Conservation (phyloP, 352 stramenopile species). For the Phytopythium aichiense region DNA sequence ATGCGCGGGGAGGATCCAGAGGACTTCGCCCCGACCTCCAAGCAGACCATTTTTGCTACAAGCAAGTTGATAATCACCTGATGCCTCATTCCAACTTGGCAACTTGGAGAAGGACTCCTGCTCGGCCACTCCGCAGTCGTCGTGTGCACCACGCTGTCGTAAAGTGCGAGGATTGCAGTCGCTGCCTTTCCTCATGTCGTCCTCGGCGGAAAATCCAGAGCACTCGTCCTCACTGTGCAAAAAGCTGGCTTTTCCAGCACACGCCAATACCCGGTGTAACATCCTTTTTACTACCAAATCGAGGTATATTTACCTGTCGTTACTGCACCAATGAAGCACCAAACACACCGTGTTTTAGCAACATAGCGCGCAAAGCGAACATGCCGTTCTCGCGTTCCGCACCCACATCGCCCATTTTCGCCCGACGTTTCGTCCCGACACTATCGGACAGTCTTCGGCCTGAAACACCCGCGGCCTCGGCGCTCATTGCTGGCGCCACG, state of each 20-base stretch:
- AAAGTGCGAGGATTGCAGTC: background rate
- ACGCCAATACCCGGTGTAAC: background rate
- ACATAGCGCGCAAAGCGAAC: background rate
- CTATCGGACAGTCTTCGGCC: background rate
- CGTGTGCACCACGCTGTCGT: too few relatives aligned
- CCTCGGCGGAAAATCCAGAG: constrained; percentile 1
- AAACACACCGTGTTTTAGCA: background rate
- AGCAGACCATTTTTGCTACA: too few relatives aligned
- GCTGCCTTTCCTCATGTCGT: background rate
- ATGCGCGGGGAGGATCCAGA: background rate
- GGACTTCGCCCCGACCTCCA: too few relatives aligned
- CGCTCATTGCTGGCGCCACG: background rate
- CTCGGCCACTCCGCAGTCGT: too few relatives aligned
- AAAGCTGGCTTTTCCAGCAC: background rate
- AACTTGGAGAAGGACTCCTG: too few relatives aligned
- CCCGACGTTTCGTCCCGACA: constrained; percentile 1
- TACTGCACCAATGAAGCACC: background rate
- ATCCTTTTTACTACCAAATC: background rate
- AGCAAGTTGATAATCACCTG: too few relatives aligned
- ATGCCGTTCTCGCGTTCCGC: background rate
- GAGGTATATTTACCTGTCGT: background rate
- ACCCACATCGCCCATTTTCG: background rate
- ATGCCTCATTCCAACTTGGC: too few relatives aligned
- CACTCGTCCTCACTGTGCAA: background rate
- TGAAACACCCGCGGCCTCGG: background rate